Evolutionary conservation across 805 yeast genomes (phyloP).

Genomic region (Barnettozyma botsteinii): DNA sequence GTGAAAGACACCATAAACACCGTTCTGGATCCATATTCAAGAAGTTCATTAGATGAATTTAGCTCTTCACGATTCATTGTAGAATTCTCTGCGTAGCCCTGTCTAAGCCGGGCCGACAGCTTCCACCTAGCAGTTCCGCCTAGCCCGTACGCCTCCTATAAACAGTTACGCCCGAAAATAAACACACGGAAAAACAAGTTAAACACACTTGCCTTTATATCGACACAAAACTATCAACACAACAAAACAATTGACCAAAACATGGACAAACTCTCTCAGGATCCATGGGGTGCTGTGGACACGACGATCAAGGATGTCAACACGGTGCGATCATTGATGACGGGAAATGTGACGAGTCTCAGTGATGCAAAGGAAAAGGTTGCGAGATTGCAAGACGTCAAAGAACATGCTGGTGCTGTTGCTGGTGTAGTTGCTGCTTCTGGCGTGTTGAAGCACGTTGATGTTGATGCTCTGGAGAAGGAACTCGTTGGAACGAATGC

Average conservation of each 20-base stretch:
- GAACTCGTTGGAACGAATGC: too few relatives aligned
- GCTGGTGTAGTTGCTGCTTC: neutral
- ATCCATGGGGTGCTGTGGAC: neutral
- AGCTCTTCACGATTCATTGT: neutral
- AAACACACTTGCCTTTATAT: neutral
- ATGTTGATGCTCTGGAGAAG: neutral
- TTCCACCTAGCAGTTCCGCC: neutral
- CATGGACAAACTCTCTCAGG: neutral
- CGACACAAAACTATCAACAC: too few relatives aligned
- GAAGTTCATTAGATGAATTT: conserved; percentile 2
- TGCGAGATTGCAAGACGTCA: neutral
- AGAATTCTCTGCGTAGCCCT: neutral
- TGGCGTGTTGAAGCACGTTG: neutral
- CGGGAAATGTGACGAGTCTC: neutral
- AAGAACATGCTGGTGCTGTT: neutral
- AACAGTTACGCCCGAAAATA: too few relatives aligned
- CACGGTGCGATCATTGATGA: neutral
- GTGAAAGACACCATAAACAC: neutral
- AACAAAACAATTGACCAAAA: neutral
- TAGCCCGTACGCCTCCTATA: neutral
- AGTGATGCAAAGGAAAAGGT: conserved; percentile 3
- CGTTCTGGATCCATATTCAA: neutral
- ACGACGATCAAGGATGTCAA: neutral
- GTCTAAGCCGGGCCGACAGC: neutral
- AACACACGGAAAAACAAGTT: neutral